Evolutionary conservation across 306 rosid genomes (phyloP).

Genomic region (Pueraria montana): DNA sequence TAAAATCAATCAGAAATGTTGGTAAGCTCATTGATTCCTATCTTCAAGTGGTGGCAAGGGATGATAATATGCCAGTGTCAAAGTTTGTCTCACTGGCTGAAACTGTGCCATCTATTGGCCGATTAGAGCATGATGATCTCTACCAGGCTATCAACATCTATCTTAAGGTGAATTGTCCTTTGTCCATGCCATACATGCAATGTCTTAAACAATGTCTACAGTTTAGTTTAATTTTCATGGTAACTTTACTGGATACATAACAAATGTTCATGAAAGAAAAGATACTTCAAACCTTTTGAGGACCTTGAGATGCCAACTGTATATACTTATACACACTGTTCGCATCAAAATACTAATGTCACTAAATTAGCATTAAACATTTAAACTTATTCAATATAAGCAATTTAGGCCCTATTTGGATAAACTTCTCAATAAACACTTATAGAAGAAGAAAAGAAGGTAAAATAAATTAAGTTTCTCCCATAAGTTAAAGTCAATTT

Average conservation of each 20-base stretch:
- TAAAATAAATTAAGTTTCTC: neutral
- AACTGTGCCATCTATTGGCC: constrained; percentile 80
- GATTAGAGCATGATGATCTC: constrained; percentile 77
- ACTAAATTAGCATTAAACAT: neutral
- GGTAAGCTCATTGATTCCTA: constrained; percentile 91
- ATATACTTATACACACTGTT: neutral
- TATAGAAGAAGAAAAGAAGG: neutral
- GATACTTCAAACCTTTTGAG: constrained; percentile 5
- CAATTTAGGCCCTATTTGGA: neutral
- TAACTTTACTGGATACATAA: neutral
- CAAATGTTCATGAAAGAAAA: constrained; percentile 9
- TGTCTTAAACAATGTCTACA: constrained; percentile 6
- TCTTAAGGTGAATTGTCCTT: constrained; percentile 75
- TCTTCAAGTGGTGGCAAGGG: constrained; percentile 85
- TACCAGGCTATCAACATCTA: constrained; percentile 90
- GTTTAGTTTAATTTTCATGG: neutral
- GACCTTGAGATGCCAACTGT: neutral
- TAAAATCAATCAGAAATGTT: constrained; percentile 70
- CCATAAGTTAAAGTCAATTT: no score
- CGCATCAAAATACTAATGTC: neutral
- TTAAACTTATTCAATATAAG: no score
- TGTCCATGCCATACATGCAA: neutral
- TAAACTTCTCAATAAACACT: neutral
- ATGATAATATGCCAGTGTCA: constrained; percentile 73
- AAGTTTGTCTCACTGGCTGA: constrained; percentile 77